Evolutionary conservation across 495 filamentous ascomycete species (phyloP).

Genomic region (Podospora pseudopauciseta): DNA sequence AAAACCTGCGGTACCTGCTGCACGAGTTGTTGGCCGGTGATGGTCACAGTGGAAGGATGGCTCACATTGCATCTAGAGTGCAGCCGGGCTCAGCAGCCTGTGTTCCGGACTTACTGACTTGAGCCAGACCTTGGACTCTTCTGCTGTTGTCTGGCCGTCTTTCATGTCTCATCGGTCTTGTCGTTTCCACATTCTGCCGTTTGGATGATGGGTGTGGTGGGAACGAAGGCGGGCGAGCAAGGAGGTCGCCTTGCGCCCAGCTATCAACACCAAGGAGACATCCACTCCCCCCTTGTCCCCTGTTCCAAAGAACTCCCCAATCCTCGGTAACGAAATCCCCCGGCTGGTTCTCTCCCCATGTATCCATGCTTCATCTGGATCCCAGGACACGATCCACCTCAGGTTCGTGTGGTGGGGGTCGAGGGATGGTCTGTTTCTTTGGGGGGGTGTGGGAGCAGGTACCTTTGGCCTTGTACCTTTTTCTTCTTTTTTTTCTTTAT

Average conservation of each 20-base stretch:
- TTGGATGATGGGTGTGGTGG: constrained; percentile 1
- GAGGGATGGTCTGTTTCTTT: background rate
- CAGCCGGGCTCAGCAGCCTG: background rate
- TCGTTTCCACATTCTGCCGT: background rate
- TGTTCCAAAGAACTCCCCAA: background rate
- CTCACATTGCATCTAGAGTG: background rate
- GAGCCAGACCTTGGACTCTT: too few relatives aligned
- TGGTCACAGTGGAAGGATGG: background rate
- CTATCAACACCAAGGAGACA: background rate
- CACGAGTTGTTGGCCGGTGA: background rate
- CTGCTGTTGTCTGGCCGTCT: background rate
- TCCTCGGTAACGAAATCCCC: background rate
- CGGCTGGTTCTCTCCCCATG: background rate
- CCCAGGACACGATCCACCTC: background rate
- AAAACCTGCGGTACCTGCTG: constrained; percentile 1
- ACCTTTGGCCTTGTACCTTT: background rate
- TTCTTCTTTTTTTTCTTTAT: constrained; percentile 3
- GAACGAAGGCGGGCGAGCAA: background rate
- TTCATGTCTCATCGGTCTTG: constrained; percentile 1
- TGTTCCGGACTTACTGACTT: background rate
- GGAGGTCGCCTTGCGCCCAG: constrained; percentile 1
- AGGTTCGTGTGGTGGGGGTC: background rate
- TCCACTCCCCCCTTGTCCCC: background rate
- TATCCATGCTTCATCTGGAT: background rate
- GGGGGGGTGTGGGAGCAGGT: background rate